Conservation (phyloP, 441 rosid species). For the Jatropha multifida region DNA sequence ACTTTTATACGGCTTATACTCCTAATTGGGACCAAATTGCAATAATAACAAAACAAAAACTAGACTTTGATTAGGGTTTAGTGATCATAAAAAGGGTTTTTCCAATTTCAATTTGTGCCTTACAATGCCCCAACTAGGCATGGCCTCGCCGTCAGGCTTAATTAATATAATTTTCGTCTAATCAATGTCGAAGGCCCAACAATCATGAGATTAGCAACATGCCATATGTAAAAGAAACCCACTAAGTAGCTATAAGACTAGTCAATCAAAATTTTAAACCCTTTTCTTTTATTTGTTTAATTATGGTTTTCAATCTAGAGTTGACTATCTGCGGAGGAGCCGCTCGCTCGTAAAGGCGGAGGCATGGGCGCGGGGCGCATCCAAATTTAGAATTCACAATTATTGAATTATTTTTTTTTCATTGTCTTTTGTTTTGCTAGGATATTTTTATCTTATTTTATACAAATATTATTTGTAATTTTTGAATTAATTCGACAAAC, state of each 20-base stretch:
- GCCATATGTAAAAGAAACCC: constrained; percentile 13
- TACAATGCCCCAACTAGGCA: constrained; percentile 11
- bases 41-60: constrained; percentile 18
- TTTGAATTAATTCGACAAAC: too few species aligned
- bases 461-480: too few species aligned
- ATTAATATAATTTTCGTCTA: constrained; percentile 11
- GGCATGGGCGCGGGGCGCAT: constrained; percentile 2
- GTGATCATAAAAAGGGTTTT: constrained; percentile 21
- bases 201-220: constrained; percentile 25
- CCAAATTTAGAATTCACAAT: too few species aligned
- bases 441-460: too few species aligned
- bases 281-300: constrained; percentile 10
- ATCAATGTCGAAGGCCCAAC: constrained; percentile 22
- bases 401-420: too few species aligned
- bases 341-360: constrained; percentile 15
- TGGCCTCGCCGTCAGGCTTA: constrained; percentile 32
- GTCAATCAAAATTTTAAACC: constrained; percentile 13
- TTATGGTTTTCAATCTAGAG: neutral
- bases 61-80: constrained; percentile 4
- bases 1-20: constrained; percentile 18
- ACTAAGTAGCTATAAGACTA: neutral
- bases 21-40: constrained; percentile 29
- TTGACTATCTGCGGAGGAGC: constrained; percentile 21
- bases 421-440: too few species aligned
- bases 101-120: constrained; percentile 17